phyloP scores from a whole-genome alignment of 208 protist genomes.

The Crithidia bombi region DNA sequence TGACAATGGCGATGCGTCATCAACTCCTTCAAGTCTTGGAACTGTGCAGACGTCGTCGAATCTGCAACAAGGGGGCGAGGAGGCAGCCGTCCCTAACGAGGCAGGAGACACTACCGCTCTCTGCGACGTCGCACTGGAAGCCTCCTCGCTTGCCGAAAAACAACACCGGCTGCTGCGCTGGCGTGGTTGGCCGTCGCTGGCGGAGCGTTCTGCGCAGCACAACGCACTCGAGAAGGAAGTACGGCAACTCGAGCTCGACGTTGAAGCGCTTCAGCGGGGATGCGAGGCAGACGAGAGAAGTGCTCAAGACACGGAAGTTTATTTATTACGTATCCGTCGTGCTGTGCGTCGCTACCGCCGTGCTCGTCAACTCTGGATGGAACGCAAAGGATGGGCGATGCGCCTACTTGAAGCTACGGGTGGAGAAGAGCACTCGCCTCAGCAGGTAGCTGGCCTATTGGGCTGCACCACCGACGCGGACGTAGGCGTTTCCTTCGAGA shows the following conservation, averaged over 20 bases:
- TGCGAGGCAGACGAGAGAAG: neutral
- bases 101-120: neutral
- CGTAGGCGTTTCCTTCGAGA: slow-evolving; percentile 53
- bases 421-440: slow-evolving; percentile 50
- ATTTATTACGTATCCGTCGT: slow-evolving; percentile 9
- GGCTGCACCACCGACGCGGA: slow-evolving; percentile 72
- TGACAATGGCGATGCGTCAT: neutral
- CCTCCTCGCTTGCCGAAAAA: slow-evolving; percentile 9
- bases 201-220: slow-evolving; percentile 23
- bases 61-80: neutral
- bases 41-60: neutral
- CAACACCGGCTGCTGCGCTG: slow-evolving; percentile 23
- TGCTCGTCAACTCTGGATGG: slow-evolving; percentile 63
- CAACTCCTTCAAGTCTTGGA: neutral
- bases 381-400: slow-evolving; percentile 69
- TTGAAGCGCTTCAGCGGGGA: slow-evolving; percentile 1
- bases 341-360: slow-evolving; percentile 50
- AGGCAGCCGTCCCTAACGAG: neutral
- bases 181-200: slow-evolving; percentile 17
- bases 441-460: slow-evolving; percentile 56
- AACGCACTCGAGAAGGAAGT: slow-evolving; percentile 14
- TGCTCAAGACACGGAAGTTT: neutral
- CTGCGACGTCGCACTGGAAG: neutral
- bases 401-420: slow-evolving; percentile 68
- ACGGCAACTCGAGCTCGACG: slow-evolving; percentile 1